Percentiles rank a stretch among this genome's conserved stretches.
These are phyloP conservation scores for Handroanthus guayacan DNA, from an alignment of 257 asterid species.

Conservation along the genomic window DNA sequence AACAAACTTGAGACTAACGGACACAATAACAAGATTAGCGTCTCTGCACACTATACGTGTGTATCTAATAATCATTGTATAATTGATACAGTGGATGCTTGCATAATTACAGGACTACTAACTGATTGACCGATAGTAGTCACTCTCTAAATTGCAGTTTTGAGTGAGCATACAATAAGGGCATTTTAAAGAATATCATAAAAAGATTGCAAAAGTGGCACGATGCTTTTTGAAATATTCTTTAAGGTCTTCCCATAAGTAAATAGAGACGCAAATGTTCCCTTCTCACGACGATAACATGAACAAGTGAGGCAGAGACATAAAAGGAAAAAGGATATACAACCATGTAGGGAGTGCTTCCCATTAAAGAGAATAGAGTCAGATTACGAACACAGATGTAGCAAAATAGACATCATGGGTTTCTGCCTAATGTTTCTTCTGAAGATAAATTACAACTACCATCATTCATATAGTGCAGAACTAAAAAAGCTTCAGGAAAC, in stretches of 20 bases:
- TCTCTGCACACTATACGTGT: too few relatives aligned
- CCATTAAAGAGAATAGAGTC: neutral
- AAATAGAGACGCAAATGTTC: neutral
- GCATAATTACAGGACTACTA: too few relatives aligned
- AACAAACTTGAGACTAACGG: too few relatives aligned
- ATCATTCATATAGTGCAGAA: conserved; percentile 17
- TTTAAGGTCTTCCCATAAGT: neutral
- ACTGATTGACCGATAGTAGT: too few relatives aligned
- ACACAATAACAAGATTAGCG: too few relatives aligned
- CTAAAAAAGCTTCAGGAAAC: conserved; percentile 16
- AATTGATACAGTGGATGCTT: too few relatives aligned
- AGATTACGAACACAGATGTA: neutral
- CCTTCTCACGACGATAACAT: neutral
- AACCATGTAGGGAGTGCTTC: neutral
- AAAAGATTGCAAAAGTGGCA: too few relatives aligned
- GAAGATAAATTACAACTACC: conserved; percentile 23
- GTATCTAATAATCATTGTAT: too few relatives aligned
- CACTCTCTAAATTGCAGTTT: too few relatives aligned
- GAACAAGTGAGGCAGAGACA: neutral
- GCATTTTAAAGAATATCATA: too few relatives aligned
- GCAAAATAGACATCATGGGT: neutral
- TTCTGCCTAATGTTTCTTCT: neutral
- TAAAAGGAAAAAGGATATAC: neutral
- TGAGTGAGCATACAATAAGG: too few relatives aligned
- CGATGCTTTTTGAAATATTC: neutral